Conservation (phyloP, 202 grass and related monocot genomes). For the Carex arenaria region DNA sequence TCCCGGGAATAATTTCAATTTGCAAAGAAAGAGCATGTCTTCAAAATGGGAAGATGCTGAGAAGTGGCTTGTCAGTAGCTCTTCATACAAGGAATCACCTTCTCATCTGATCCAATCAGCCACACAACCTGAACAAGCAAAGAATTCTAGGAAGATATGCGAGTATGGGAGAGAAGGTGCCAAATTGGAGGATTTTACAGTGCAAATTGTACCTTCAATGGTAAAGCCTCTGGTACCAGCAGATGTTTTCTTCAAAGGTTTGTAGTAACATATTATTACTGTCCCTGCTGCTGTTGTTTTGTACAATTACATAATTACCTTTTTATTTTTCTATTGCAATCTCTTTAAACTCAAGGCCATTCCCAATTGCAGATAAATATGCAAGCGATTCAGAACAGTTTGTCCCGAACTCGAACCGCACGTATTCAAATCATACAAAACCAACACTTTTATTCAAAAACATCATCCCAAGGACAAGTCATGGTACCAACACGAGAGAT, state of each 20-base stretch:
- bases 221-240: slow-evolving; percentile 19
- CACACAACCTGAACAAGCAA: slow-evolving; percentile 38
- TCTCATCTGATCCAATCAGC: slow-evolving; percentile 17
- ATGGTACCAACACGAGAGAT: slow-evolving; percentile 37
- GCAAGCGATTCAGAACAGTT: slow-evolving; percentile 53
- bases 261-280: not conserved
- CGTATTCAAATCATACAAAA: slow-evolving; percentile 49
- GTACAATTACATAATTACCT: not conserved
- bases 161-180: slow-evolving; percentile 14
- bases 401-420: not conserved
- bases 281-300: not conserved
- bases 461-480: slow-evolving; percentile 9
- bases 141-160: slow-evolving; percentile 32
- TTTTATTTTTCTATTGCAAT: not conserved
- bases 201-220: slow-evolving; percentile 19
- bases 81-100: slow-evolving; percentile 20
- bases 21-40: slow-evolving; percentile 45
- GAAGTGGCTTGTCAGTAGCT: slow-evolving; percentile 57
- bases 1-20: slow-evolving; percentile 24
- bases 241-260: slow-evolving; percentile 23
- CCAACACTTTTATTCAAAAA: slow-evolving; percentile 73
- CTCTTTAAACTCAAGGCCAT: not conserved
- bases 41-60: slow-evolving; percentile 99
- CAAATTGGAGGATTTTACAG: slow-evolving; percentile 28
- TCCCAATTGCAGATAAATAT: slow-evolving; percentile 63